These are phyloP conservation scores for Aureoboletus auriporus DNA, from an alignment of 768 basidiomycete species.

Conservation along the genomic window DNA sequence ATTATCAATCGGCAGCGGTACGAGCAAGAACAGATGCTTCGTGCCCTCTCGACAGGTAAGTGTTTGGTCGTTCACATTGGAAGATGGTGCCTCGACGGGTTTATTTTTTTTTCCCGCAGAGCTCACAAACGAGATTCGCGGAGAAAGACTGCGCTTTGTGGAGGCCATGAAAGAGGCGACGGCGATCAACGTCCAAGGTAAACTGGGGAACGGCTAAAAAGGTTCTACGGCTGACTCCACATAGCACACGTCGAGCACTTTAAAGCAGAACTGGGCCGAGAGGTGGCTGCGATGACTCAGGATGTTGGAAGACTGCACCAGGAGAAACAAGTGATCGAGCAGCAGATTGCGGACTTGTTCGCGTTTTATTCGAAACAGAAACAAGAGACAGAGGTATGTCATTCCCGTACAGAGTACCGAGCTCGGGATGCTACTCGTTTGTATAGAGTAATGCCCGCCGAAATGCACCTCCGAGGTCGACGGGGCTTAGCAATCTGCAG, in stretches of 20 bases:
- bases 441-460: slow-evolving; percentile 24
- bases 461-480: slow-evolving; percentile 14
- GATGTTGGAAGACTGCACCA: slow-evolving; percentile 67
- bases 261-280: slow-evolving; percentile 72
- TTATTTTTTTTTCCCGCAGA: slow-evolving; percentile 38
- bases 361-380: slow-evolving; percentile 69
- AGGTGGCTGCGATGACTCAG: slow-evolving; percentile 69
- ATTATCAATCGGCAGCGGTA: slow-evolving; percentile 66
- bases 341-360: slow-evolving; percentile 70
- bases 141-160: slow-evolving; percentile 81
- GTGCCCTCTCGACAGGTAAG: slow-evolving; percentile 61
- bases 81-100: not conserved
- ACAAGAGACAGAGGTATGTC: slow-evolving; percentile 33
- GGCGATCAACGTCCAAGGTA: slow-evolving; percentile 79
- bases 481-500: slow-evolving; percentile 22
- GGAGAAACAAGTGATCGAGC: slow-evolving; percentile 62
- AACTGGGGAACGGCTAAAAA: slow-evolving; percentile 6
- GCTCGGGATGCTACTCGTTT: not conserved
- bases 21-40: slow-evolving; percentile 69
- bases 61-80: not conserved
- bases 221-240: slow-evolving; percentile 3
- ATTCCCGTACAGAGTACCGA: not conserved
- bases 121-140: slow-evolving; percentile 78
- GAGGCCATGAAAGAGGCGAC: slow-evolving; percentile 97
- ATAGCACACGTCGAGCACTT: slow-evolving; percentile 84